phyloP scores from a whole-genome alignment of 2,329 filamentous ascomycete genomes.

The Fusarium udum region DNA sequence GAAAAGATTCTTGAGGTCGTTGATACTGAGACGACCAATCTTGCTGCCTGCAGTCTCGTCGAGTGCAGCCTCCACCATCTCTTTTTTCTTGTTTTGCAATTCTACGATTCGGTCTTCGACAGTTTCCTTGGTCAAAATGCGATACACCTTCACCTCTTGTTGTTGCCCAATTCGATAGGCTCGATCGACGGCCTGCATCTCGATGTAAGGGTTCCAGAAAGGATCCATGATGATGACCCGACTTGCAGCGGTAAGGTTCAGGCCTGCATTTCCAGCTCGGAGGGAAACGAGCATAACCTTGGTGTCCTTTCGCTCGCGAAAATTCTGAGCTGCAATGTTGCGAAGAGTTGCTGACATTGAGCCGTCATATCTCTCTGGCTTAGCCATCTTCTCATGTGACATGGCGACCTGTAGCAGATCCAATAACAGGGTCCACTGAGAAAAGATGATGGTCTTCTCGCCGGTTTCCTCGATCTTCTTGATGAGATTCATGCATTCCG shows the following conservation, averaged over 20 bases:
- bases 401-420: constrained; percentile 78
- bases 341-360: constrained; percentile 76
- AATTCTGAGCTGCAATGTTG: constrained; percentile 72
- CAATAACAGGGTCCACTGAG: constrained; percentile 80
- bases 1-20: constrained; percentile 78
- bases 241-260: constrained; percentile 83
- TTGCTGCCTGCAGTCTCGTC: constrained; percentile 76
- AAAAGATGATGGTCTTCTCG: constrained; percentile 80
- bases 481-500: constrained; percentile 79
- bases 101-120: constrained; percentile 88
- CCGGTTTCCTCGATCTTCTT: constrained; percentile 68
- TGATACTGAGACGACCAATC: constrained; percentile 71
- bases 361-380: constrained; percentile 80
- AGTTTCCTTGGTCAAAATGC: constrained; percentile 78
- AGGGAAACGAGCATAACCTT: constrained; percentile 85
- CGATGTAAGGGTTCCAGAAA: constrained; percentile 94
- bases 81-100: constrained; percentile 81
- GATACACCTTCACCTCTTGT: constrained; percentile 79
- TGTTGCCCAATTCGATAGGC: constrained; percentile 88
- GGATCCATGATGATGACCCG: constrained; percentile 92
- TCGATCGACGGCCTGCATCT: constrained; percentile 91
- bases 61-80: constrained; percentile 79
- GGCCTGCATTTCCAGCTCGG: constrained; percentile 81
- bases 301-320: constrained; percentile 71
- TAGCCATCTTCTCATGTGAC: constrained; percentile 69